These are phyloP conservation scores for Cicer arietinum DNA, from an alignment of 306 rosid genomes.

Conservation along the genomic window DNA sequence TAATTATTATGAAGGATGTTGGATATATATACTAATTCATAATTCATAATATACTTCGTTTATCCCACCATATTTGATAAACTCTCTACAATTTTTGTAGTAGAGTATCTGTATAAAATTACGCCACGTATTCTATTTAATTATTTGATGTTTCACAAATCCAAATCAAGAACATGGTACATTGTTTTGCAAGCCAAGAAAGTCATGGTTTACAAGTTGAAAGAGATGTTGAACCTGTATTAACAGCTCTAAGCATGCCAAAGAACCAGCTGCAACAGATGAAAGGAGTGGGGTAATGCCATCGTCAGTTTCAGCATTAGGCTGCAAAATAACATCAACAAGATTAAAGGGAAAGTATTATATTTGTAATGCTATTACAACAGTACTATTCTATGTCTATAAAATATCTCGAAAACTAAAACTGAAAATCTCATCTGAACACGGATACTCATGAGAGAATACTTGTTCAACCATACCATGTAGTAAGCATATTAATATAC, in stretches of 20 bases:
- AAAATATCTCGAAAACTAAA: conserved; percentile 14
- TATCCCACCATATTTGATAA: conserved; percentile 17
- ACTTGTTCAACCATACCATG: conserved; percentile 17
- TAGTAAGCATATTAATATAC: neutral
- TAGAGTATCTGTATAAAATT: conserved; percentile 14
- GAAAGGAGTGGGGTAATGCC: conserved; percentile 85
- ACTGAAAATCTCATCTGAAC: conserved; percentile 13
- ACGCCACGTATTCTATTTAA: neutral
- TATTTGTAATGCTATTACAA: neutral
- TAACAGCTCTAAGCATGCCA: conserved; percentile 79
- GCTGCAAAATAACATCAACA: conserved; percentile 65
- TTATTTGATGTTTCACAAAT: conserved; percentile 22
- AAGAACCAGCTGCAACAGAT: conserved; percentile 88
- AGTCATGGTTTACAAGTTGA: conserved; percentile 30
- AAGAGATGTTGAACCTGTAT: conserved; percentile 68
- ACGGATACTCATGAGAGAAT: neutral
- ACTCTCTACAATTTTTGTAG: neutral
- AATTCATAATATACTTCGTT: conserved; percentile 6
- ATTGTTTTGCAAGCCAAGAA: neutral
- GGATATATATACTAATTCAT: neutral
- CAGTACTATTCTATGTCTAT: neutral
- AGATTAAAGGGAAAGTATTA: conserved; percentile 24
- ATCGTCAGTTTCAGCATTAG: conserved; percentile 91
- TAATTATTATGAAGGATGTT: neutral
- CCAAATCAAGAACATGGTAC: conserved; percentile 1